Base-by-base conservation (phyloP, 2,329 filamentous ascomycete genomes). In the Arthrobotrys musiformis region DNA sequence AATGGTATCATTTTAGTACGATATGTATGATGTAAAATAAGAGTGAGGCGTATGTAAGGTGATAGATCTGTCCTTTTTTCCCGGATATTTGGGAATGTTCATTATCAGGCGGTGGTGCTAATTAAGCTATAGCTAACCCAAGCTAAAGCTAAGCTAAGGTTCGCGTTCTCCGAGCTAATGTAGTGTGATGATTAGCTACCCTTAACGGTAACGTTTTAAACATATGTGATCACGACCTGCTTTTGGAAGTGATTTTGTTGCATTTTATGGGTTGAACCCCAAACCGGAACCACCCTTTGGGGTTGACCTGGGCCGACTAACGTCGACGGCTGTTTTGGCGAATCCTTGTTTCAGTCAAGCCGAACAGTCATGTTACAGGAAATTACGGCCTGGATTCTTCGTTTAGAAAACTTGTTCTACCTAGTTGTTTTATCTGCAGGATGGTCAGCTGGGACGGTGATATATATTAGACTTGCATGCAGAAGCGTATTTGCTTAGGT, bases 41-140 rank as follows among this genome's bases (percentile, higher is more conserved):
- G 26, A 50, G 26, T 15, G 1, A 58, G 15, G 54, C 26, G 15
- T 58, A 58, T 58, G 54, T 58, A 40, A 58, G 54, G 54, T 58
- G 54, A 58, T 58, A 58, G 54, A 58, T 58, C 54, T 58, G 54
- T 40, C 33, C 54, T 81, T 80, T 82, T 76, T 80, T 73, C 61
- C 26, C 62, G 37, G 78, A 52, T 62, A 37, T 70, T 82, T 78
- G 79, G 79, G 79, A 79, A 81, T 79, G n/a, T 30, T n/a, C 17
- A 22, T 81, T 83, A 84, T 82, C 82, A 82, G 82, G 82, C 81
- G 81, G 82, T 83, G 83, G 15, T n/a, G n/a, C n/a, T n/a, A n/a
- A n/a, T n/a, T n/a, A n/a, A n/a, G n/a, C n/a, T n/a, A n/a, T n/a
- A n/a, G n/a, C n/a, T n/a, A n/a, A n/a, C n/a, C n/a, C n/a, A n/a